Percentiles rank a stretch among this genome's conserved stretches.
Conservation (phyloP, 1,284 basidiomycete species). For the Dichomitus squalens region DNA sequence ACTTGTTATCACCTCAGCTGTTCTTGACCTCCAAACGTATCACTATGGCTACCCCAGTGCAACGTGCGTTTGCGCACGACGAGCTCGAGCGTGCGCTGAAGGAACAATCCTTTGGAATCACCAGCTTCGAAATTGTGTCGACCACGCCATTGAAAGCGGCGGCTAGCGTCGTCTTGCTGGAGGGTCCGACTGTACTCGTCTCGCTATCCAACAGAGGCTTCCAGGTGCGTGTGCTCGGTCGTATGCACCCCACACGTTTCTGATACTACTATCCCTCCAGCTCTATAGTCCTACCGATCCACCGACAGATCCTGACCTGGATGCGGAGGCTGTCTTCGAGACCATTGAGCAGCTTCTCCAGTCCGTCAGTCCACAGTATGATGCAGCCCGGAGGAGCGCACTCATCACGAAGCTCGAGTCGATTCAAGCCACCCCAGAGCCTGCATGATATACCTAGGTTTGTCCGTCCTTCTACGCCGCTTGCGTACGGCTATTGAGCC, state of each 20-base stretch:
- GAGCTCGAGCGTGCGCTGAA: conserved; percentile 57
- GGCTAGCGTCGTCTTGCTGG: conserved; percentile 56
- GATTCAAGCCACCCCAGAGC: conserved; percentile 25
- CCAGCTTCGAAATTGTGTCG: conserved; percentile 42
- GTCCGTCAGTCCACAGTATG: conserved; percentile 51
- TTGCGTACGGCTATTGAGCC: too few relatives aligned
- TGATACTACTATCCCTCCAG: conserved; percentile 18
- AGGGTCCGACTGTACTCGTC: conserved; percentile 50
- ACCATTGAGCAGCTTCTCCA: conserved; percentile 58
- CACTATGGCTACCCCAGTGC: neutral
- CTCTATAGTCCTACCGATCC: conserved; percentile 15
- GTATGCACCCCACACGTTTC: neutral
- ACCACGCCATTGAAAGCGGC: conserved; percentile 48
- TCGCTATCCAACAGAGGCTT: conserved; percentile 45
- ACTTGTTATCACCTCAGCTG: too few relatives aligned
- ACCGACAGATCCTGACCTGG: conserved; percentile 18
- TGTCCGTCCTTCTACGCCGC: too few relatives aligned
- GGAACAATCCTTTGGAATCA: conserved; percentile 63
- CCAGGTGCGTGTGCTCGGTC: conserved; percentile 7
- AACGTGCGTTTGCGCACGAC: conserved; percentile 45
- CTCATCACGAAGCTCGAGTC: conserved; percentile 51
- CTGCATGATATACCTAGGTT: too few relatives aligned
- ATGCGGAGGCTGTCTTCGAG: conserved; percentile 43
- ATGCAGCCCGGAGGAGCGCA: conserved; percentile 44
- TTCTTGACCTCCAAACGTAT: neutral